phyloP scores from a whole-genome alignment of 257 asterid species.

The Nyctanthes arbortristis region DNA sequence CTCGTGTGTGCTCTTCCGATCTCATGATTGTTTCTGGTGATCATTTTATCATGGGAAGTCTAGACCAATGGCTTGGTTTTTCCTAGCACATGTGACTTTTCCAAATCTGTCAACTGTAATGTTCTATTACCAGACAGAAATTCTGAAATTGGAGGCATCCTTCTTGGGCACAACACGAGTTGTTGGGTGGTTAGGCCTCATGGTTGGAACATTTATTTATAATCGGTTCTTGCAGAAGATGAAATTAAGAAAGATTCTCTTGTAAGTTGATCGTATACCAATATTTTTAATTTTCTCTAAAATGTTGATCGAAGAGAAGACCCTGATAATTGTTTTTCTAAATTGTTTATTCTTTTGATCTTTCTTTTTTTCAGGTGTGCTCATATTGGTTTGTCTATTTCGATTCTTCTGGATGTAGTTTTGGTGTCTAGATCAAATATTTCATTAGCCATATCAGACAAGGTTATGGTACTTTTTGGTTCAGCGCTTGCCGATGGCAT shows the following conservation, averaged over 20 bases:
- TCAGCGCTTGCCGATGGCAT: constrained; percentile 88
- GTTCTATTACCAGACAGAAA: constrained; percentile 95
- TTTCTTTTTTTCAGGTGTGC: constrained; percentile 58
- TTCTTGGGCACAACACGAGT: constrained; percentile 93
- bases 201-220: constrained; percentile 79
- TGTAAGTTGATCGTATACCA: constrained; percentile 57
- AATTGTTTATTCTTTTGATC: background rate
- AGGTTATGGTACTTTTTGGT: constrained; percentile 71
- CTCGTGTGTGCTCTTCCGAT: constrained; percentile 10
- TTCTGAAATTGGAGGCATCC: constrained; percentile 76
- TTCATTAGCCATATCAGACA: constrained; percentile 74
- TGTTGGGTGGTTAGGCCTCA: constrained; percentile 90
- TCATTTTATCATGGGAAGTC: constrained; percentile 32
- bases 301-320: background rate
- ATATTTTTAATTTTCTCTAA: background rate
- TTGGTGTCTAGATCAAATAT: constrained; percentile 67
- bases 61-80: constrained; percentile 99
- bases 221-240: constrained; percentile 79
- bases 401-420: constrained; percentile 60
- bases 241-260: constrained; percentile 72
- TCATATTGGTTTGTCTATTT: constrained; percentile 65
- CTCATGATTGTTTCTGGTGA: constrained; percentile 26
- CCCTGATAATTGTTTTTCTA: background rate
- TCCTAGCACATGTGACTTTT: constrained; percentile 81
- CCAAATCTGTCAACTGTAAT: constrained; percentile 83